These are phyloP conservation scores for Saccharomycopsis fodiens DNA, from an alignment of 805 yeast genomes.

Conservation along the genomic window DNA sequence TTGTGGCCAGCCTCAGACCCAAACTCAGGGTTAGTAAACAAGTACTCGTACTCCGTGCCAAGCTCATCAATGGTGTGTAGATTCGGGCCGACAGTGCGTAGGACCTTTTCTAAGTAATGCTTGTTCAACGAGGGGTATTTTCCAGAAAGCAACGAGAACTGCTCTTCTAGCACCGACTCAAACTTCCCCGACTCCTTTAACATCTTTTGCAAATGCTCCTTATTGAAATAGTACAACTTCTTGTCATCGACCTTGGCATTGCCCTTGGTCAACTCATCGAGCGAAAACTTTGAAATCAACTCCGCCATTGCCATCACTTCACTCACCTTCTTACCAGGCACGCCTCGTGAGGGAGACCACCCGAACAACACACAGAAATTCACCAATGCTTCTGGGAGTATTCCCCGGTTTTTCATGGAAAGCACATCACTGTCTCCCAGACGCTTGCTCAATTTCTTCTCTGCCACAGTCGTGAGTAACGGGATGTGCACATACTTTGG, in stretches of 20 bases:
- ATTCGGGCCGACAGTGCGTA: conserved; percentile 40
- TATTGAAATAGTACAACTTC: conserved; percentile 73
- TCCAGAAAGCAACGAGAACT: conserved; percentile 22
- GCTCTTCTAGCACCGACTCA: conserved; percentile 29
- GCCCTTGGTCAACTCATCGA: conserved; percentile 80
- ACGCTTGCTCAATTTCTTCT: conserved; percentile 80
- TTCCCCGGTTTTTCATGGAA: conserved; percentile 44
- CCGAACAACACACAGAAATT: conserved; percentile 90
- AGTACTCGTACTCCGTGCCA: conserved; percentile 36
- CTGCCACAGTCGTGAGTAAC: conserved; percentile 60
- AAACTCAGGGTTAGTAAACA: conserved; percentile 30
- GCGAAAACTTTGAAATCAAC: conserved; percentile 46
- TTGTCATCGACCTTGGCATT: conserved; percentile 83
- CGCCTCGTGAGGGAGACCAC: conserved; percentile 75
- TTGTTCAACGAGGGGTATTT: conserved; percentile 22
- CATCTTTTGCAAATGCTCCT: conserved; percentile 46
- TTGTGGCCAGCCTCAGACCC: conserved; percentile 10
- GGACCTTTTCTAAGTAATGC: conserved; percentile 29
- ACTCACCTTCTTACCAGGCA: conserved; percentile 37
- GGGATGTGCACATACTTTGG: conserved; percentile 91
- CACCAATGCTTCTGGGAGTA: conserved; percentile 78
- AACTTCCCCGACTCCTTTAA: conserved; percentile 31
- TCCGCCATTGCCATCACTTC: conserved; percentile 49
- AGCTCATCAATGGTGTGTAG: conserved; percentile 51
- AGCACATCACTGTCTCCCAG: conserved; percentile 72